phyloP scores from a whole-genome alignment of 768 basidiomycete genomes.

The Pisolithus sp. region DNA sequence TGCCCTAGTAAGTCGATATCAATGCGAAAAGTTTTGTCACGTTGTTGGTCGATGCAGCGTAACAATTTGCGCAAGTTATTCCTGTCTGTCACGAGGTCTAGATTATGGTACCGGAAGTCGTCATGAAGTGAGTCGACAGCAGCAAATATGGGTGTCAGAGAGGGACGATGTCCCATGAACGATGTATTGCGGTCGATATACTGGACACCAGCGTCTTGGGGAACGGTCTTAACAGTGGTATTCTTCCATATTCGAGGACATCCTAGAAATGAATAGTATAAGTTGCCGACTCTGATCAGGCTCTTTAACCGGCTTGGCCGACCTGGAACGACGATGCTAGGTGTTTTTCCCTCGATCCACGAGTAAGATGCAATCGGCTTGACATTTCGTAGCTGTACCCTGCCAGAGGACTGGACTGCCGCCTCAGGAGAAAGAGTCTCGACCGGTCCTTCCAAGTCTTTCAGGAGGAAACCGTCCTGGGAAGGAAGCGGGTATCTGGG shows the following conservation, averaged over 20 bases:
- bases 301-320: slow-evolving; percentile 2
- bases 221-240: slow-evolving; percentile 45
- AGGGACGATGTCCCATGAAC: slow-evolving; percentile 30
- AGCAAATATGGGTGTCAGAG: slow-evolving; percentile 51
- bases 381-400: slow-evolving; percentile 33
- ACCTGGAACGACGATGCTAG: slow-evolving; percentile 52
- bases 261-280: slow-evolving; percentile 31
- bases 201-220: slow-evolving; percentile 43
- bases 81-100: slow-evolving; percentile 55
- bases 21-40: slow-evolving; percentile 53
- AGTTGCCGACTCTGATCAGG: background rate
- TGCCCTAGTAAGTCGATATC: slow-evolving; percentile 57
- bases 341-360: slow-evolving; percentile 37
- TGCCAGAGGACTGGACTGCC: slow-evolving; percentile 4
- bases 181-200: slow-evolving; percentile 57
- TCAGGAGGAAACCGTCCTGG: slow-evolving; percentile 12
- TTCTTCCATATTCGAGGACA: slow-evolving; percentile 57
- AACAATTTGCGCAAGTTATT: slow-evolving; percentile 60
- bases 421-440: slow-evolving; percentile 13
- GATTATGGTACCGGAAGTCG: slow-evolving; percentile 24
- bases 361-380: slow-evolving; percentile 46
- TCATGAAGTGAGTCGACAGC: slow-evolving; percentile 43
- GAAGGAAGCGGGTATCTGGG: background rate
- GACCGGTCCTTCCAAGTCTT: slow-evolving; percentile 17
- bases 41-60: slow-evolving; percentile 35